These are phyloP conservation scores for Cyclotella baltica DNA, from an alignment of 108 stramenopile species.

Conservation along the genomic window DNA sequence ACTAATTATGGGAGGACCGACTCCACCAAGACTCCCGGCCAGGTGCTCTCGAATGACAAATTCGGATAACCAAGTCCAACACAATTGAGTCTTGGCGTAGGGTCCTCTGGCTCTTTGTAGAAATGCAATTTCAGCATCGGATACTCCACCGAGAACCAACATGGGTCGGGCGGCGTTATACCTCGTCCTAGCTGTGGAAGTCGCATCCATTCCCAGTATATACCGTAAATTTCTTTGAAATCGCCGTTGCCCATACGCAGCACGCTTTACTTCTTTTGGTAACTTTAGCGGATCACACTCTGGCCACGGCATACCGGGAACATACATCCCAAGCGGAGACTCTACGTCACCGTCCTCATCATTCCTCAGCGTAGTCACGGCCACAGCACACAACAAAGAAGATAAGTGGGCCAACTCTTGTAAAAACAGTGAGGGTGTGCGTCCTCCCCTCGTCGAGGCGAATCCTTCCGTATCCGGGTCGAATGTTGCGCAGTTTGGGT, in stretches of 20 bases:
- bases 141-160: slow-evolving; percentile 80
- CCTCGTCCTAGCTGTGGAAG: slow-evolving; percentile 49
- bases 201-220: slow-evolving; percentile 64
- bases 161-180: slow-evolving; percentile 75
- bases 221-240: slow-evolving; percentile 20
- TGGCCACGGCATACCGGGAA: slow-evolving; percentile 67
- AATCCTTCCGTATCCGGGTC: slow-evolving; percentile 50
- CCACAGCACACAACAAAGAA: slow-evolving; percentile 69
- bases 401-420: slow-evolving; percentile 81
- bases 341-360: slow-evolving; percentile 75
- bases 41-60: slow-evolving; percentile 79
- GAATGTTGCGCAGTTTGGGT: slow-evolving; percentile 7
- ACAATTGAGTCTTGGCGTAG: slow-evolving; percentile 74
- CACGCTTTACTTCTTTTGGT: slow-evolving; percentile 34
- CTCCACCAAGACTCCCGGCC: slow-evolving; percentile 68
- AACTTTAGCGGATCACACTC: slow-evolving; percentile 71
- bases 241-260: slow-evolving; percentile 19
- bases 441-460: slow-evolving; percentile 62
- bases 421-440: slow-evolving; percentile 76
- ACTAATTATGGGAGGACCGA: slow-evolving; percentile 77
- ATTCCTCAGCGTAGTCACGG: slow-evolving; percentile 75
- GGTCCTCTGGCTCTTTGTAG: slow-evolving; percentile 76
- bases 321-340: slow-evolving; percentile 62
- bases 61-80: slow-evolving; percentile 75
- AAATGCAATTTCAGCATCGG: slow-evolving; percentile 70